These are phyloP conservation scores for Taphrina sp. DNA, from an alignment of 1,139 yeast genomes.

Conservation along the genomic window DNA sequence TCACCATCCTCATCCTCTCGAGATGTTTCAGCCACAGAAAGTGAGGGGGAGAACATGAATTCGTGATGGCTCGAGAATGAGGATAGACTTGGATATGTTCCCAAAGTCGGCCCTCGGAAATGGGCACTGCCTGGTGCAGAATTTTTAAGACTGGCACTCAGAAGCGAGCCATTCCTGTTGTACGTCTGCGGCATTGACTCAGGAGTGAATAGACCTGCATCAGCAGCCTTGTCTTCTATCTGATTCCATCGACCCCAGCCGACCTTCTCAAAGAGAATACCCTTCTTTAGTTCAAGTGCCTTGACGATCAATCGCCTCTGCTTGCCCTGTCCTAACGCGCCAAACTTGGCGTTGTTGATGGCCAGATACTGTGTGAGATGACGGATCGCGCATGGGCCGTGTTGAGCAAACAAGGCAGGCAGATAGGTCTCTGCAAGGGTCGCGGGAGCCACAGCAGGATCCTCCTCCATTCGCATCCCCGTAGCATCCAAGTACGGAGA, in stretches of 20 bases:
- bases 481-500: constrained; percentile 2
- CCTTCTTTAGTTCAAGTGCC: constrained; percentile 66
- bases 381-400: constrained; percentile 88
- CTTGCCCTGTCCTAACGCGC: constrained; percentile 74
- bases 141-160: constrained; percentile 16
- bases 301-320: constrained; percentile 88
- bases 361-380: constrained; percentile 80
- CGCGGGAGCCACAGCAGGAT: constrained; percentile 20
- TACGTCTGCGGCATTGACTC: constrained; percentile 22
- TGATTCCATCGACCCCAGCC: constrained; percentile 99
- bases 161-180: not conserved
- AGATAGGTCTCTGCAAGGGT: constrained; percentile 22
- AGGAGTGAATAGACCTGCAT: constrained; percentile 15
- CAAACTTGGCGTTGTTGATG: constrained; percentile 73
- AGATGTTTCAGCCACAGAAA: constrained; percentile 24
- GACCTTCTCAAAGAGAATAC: constrained; percentile 76
- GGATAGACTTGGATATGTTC: constrained; percentile 8
- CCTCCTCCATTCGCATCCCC: constrained; percentile 1
- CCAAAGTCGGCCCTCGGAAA: not conserved
- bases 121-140: not conserved
- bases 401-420: constrained; percentile 40
- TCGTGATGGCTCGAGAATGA: constrained; percentile 25
- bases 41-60: constrained; percentile 24
- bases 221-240: constrained; percentile 10
- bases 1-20: constrained; percentile 37